Evolutionary conservation across 1,284 basidiomycete genomes (phyloP), one percentile per base, ranked within the genome.

Genomic region (Tremellales sp.): DNA sequence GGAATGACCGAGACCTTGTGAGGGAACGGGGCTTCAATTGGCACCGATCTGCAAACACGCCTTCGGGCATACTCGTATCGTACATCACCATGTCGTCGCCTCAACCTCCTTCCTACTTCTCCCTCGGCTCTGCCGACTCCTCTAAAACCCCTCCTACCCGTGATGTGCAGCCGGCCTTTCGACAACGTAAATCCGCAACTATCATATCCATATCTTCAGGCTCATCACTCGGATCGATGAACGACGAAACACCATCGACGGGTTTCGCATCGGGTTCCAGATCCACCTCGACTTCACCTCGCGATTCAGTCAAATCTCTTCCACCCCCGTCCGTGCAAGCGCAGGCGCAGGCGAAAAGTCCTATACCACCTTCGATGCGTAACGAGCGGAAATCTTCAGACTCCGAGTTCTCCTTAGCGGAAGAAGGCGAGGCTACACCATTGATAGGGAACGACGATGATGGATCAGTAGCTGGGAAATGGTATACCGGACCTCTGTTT

Each of bases 401-500:
- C 19, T 40, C 39, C 5, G 19, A 21, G 3, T 21, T 5, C 5
- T 40, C 29, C 29, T 43, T 21, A 19, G 57, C 59, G 7, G 57
- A 56, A 42, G 55, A 56, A 41, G 56, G 60, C 19, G 63, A 65
- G 43, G 50, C 48, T 2, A 54, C 53, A 4, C 52, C 57, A 3
- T 40, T 64, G 11, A 27, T 62, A 22, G 45, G 49, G 7, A 51
- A 49, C 7, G 53, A 54, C n/a, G 49, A 47, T 19, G 51, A 44
- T 27, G 48, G 48, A 15, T 35, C 21, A 15, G 21, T 24, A 6
- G 45, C 45, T n/a, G 49, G 17, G 35, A 62, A 64, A 52, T 75
- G 72, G 70, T 71, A 69, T 45, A 52, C 62, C 15, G 70, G 77
- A 37, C 80, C 89, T 29, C 77, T 93, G 53, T 76, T 89, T 70